These are phyloP conservation scores for Eutrema heterophyllum DNA, from an alignment of 345 rosid genomes.

Conservation along the genomic window DNA sequence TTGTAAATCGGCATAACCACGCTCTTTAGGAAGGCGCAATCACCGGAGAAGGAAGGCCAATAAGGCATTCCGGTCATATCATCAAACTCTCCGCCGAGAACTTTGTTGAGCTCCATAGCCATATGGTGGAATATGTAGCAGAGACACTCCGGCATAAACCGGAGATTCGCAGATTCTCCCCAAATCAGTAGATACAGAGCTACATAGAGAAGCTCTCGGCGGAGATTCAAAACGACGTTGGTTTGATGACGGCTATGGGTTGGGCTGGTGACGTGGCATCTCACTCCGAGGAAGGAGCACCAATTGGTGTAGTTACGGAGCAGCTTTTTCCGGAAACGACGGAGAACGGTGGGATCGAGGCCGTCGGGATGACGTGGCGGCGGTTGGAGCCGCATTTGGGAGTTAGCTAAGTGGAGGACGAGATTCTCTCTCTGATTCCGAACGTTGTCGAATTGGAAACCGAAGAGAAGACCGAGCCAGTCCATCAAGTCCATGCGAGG, in stretches of 20 bases:
- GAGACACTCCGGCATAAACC: conserved; percentile 88
- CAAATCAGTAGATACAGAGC: conserved; percentile 72
- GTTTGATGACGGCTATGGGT: conserved; percentile 27
- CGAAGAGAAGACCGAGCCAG: conserved; percentile 67
- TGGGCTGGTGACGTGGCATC: conserved; percentile 37
- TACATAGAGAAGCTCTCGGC: conserved; percentile 67
- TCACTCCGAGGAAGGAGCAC: conserved; percentile 62
- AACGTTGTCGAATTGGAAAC: conserved; percentile 73
- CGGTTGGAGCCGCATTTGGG: conserved; percentile 73
- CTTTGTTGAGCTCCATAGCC: conserved; percentile 89
- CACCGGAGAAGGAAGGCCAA: conserved; percentile 71
- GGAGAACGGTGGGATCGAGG: conserved; percentile 59
- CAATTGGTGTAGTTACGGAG: conserved; percentile 64
- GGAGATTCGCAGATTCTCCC: conserved; percentile 87
- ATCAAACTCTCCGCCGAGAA: conserved; percentile 73
- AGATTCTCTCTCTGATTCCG: conserved; percentile 83
- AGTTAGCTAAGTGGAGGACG: conserved; percentile 83
- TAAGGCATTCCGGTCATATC: conserved; percentile 88
- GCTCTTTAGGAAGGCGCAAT: conserved; percentile 59
- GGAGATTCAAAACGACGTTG: conserved; percentile 30
- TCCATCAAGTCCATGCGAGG: conserved; percentile 64
- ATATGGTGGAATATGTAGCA: conserved; percentile 84
- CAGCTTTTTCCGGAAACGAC: conserved; percentile 52
- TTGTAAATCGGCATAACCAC: conserved; percentile 84
- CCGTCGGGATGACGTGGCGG: conserved; percentile 44